Evolutionary conservation across 441 rosid species (phyloP), one percentile per base, ranked within the genome.

Genomic region (Aleurites moluccanus): DNA sequence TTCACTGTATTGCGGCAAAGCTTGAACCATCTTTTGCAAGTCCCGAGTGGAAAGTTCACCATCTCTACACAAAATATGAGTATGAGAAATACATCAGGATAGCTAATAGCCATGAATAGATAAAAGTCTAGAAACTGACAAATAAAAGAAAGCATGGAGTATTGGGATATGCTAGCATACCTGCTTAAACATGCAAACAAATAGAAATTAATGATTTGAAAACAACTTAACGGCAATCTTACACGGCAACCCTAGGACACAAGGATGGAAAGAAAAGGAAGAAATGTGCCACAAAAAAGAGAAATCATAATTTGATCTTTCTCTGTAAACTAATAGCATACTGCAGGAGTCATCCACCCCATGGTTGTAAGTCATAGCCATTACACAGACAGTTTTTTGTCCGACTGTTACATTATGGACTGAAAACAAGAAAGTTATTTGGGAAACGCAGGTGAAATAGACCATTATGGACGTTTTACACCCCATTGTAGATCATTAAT

Each of bases 21-120:
- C 92, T 83, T 96, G 99, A 85, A 96, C 98, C 98, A 96, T 94
- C 87, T 91, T 90, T 83, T 94, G 98, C 83, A 96, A 85, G 69
- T 96, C 99, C 82, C 90, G 78, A 42, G 99, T 94, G 44, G 99
- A 94, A 78, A 92, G 86, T 77, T 96, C 99, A 23, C 92, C 91
- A 78, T 87, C 93, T 85, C 99, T 96, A 70, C 57, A 72, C 60
- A 83, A 73, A 50, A 71, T 67, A 35, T 16, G 38, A 76, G 42
- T 70, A n/a, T n/a, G 63, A 78, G 57, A 80, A 81, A 76, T 60
- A 67, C 23, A 64, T 21, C 68, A 56, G 33, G 53, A 73, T 10
- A 67, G 63, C 67, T 62, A 69, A 40, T 63, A 64, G 42, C 50
- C 21, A 23, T 18, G 4, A 38, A n/a, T 52, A 52, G 11, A 10